Percentiles rank a stretch among this genome's conserved stretches.
Evolutionary conservation across 768 basidiomycete genomes (phyloP).

Genomic region (Pleurotus citrinopileatus): DNA sequence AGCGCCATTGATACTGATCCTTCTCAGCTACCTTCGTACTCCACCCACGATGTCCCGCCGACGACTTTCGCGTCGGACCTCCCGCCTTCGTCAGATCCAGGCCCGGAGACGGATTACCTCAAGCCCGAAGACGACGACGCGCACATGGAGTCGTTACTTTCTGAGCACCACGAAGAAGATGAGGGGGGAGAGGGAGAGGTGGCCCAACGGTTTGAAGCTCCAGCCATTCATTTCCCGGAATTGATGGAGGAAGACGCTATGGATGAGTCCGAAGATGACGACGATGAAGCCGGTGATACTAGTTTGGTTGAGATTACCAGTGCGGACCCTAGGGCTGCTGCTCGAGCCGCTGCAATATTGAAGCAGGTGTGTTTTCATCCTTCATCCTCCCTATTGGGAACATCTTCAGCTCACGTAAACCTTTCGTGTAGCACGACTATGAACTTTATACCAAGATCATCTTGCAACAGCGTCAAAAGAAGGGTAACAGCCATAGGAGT

Average conservation of each 20-base stretch:
- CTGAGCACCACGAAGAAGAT: neutral
- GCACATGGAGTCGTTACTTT: neutral
- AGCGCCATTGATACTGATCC: neutral
- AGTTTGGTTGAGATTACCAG: conserved; percentile 84
- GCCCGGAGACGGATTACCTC: neutral
- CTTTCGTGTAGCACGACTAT: conserved; percentile 74
- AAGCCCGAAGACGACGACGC: neutral
- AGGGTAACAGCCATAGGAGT: conserved; percentile 25
- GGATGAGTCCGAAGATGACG: conserved; percentile 25
- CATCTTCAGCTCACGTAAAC: too few relatives aligned
- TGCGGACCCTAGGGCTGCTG: conserved; percentile 82
- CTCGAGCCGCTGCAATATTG: conserved; percentile 89
- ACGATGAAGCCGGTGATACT: conserved; percentile 38
- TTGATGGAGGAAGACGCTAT: conserved; percentile 9
- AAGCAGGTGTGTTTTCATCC: conserved; percentile 83
- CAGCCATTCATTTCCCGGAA: too few relatives aligned
- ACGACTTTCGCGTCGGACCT: neutral
- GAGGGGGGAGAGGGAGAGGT: neutral
- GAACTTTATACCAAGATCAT: conserved; percentile 68
- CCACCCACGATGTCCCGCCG: neutral
- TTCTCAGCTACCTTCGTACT: neutral
- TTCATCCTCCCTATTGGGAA: too few relatives aligned
- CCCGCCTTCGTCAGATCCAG: neutral
- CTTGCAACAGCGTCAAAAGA: conserved; percentile 28
- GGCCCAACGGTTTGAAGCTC: too few relatives aligned